Evolutionary conservation across 2,329 filamentous ascomycete genomes (phyloP).

Genomic region (Graphilbum sp.): DNA sequence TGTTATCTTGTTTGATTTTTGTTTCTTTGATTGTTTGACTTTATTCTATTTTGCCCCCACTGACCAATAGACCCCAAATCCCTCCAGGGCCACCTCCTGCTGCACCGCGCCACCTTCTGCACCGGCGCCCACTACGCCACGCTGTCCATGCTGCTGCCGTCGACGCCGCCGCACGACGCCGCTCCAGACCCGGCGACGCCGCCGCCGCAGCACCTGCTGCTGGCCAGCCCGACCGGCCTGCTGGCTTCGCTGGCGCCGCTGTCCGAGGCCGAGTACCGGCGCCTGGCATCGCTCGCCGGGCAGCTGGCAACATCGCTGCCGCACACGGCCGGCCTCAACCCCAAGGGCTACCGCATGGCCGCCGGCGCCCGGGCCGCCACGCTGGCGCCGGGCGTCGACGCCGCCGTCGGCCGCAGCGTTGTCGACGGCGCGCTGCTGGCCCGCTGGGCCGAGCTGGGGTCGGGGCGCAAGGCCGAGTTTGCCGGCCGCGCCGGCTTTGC

Average conservation of each 20-base stretch:
- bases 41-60: neutral
- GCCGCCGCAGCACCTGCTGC: slow-evolving; percentile 6
- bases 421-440: slow-evolving; percentile 65
- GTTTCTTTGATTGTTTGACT: neutral
- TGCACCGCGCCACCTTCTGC: slow-evolving; percentile 79
- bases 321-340: slow-evolving; percentile 67
- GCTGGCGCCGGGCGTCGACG: slow-evolving; percentile 33
- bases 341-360: slow-evolving; percentile 54
- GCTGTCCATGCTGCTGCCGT: slow-evolving; percentile 59
- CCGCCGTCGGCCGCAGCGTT: slow-evolving; percentile 45
- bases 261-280: slow-evolving; percentile 65
- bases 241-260: slow-evolving; percentile 64
- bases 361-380: slow-evolving; percentile 23
- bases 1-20: neutral
- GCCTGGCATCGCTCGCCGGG: slow-evolving; percentile 63
- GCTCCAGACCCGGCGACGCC: neutral
- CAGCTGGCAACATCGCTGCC: slow-evolving; percentile 65
- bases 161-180: slow-evolving; percentile 21
- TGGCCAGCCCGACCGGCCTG: slow-evolving; percentile 41
- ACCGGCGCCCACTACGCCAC: slow-evolving; percentile 64
- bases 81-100: slow-evolving; percentile 69
- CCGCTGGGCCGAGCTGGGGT: slow-evolving; percentile 61
- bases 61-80: slow-evolving; percentile 67
- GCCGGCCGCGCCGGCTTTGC: slow-evolving; percentile 54
- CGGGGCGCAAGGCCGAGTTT: slow-evolving; percentile 55